Base-by-base conservation (phyloP, 352 stramenopile genomes). In the Peronosclerospora sorghi region DNA sequence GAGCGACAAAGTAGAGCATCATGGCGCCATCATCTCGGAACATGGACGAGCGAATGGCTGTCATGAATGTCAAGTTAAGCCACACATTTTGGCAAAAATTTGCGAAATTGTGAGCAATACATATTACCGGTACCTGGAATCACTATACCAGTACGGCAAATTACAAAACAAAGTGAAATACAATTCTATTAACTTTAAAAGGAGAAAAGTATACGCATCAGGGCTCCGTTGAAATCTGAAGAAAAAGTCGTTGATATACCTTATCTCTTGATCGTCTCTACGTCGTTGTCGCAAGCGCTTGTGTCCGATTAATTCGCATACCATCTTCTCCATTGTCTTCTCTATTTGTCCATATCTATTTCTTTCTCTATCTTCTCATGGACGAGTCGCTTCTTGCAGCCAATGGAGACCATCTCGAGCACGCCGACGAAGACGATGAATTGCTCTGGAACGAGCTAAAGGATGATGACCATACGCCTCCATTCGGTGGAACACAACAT, bases 381-480 rank as follows among this genome's bases (percentile, higher is more conserved):
- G 54, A 87, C 37, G 65, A 87, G 68, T 84, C 72, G 45, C 61
- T 87, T 37, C 52, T 87, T 5, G 48, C 53, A 10, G 47, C 46
- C 13, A 66, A 63, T n/a, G 54, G 64, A 5, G 54, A 58, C 23
- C 50, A 54, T 41, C 41, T 59, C 14, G 32, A 13, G 9, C 48
- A 59, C 32, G 55, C 48, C 5, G 57, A 66, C 32, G 68, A 77
- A 8, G 76, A 85, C 12, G 73, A 89, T 8, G 76, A 89, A 59
- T 62, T 82, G 48, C 67, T 89, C 29, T 89, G 76, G 76, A 81
- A 83, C 37, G 76, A 81, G 54, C 72, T 83, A 28, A 75, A 83
- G 40, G 68, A 87, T 46, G 59, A 85, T 47, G 54, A 71, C 43
- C 45, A 46, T 7, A 29, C 62, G 18, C 57, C 40, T 17, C 40